phyloP scores from a whole-genome alignment of 768 basidiomycete genomes.

The Scleroderma bovista region DNA sequence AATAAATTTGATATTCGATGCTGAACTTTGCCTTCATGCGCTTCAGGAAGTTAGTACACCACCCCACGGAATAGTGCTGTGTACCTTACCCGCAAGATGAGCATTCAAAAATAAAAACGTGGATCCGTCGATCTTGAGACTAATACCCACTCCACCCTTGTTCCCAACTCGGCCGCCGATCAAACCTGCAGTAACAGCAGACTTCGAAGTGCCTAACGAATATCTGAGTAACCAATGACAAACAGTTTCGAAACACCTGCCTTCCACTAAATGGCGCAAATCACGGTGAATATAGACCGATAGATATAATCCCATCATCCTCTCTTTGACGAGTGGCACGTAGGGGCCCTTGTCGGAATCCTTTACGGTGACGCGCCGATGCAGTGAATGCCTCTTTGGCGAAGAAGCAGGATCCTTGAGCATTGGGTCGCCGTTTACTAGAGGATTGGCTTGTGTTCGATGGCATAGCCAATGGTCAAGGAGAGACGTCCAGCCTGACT shows the following conservation, averaged over 20 bases:
- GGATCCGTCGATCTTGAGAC: slow-evolving; percentile 73
- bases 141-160: slow-evolving; percentile 91
- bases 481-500: slow-evolving; percentile 66
- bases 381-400: slow-evolving; percentile 40
- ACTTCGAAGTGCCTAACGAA: slow-evolving; percentile 61
- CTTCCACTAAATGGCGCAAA: slow-evolving; percentile 55
- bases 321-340: slow-evolving; percentile 78
- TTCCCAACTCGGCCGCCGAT: slow-evolving; percentile 91
- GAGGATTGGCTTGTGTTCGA: slow-evolving; percentile 22
- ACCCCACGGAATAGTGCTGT: background rate
- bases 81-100: slow-evolving; percentile 69
- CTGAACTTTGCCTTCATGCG: slow-evolving; percentile 69
- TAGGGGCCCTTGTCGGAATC: slow-evolving; percentile 66
- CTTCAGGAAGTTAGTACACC: slow-evolving; percentile 29
- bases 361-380: slow-evolving; percentile 37
- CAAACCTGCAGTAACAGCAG: slow-evolving; percentile 82
- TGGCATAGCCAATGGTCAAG: slow-evolving; percentile 70
- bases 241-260: slow-evolving; percentile 26
- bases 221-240: background rate
- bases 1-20: slow-evolving; percentile 80
- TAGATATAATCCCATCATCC: slow-evolving; percentile 86
- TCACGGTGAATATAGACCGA: slow-evolving; percentile 74
- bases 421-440: slow-evolving; percentile 8
- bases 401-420: slow-evolving; percentile 33
- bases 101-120: slow-evolving; percentile 88